Conservation (phyloP, 2,329 filamentous ascomycete genomes). For the Bipolaris gigantea region DNA sequence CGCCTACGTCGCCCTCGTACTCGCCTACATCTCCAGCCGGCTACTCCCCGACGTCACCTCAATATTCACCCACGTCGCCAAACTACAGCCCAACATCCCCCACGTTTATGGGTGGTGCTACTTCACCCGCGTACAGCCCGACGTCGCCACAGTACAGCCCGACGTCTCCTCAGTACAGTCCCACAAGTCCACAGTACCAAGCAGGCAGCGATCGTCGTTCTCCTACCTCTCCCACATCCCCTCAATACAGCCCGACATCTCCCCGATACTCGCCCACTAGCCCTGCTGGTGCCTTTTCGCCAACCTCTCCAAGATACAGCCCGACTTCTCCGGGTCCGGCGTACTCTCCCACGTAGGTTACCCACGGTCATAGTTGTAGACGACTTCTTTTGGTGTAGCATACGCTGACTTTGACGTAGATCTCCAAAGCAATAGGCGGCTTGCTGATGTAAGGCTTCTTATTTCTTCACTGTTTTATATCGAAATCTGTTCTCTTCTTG, state of each 20-base stretch:
- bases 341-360: constrained; percentile 53
- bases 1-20: constrained; percentile 59
- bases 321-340: constrained; percentile 41
- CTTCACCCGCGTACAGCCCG: constrained; percentile 59
- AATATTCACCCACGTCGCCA: constrained; percentile 51
- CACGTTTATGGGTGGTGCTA: constrained; percentile 22
- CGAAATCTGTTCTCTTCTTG: constrained; percentile 29
- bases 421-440: constrained; percentile 40
- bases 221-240: constrained; percentile 54
- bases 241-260: constrained; percentile 41
- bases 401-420: constrained; percentile 30
- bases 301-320: constrained; percentile 48
- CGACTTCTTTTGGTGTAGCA: background rate
- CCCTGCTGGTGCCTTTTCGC: constrained; percentile 49
- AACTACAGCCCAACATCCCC: constrained; percentile 54
- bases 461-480: constrained; percentile 31
- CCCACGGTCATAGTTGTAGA: constrained; percentile 31
- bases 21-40: constrained; percentile 57
- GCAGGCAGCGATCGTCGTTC: constrained; percentile 55
- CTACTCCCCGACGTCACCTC: constrained; percentile 54
- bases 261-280: constrained; percentile 34
- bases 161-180: constrained; percentile 71
- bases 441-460: constrained; percentile 1
- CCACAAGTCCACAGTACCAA: constrained; percentile 63
- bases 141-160: constrained; percentile 57